These are phyloP conservation scores for Xylaria sp. DNA, from an alignment of 2,329 filamentous ascomycete genomes.

Conservation along the genomic window DNA sequence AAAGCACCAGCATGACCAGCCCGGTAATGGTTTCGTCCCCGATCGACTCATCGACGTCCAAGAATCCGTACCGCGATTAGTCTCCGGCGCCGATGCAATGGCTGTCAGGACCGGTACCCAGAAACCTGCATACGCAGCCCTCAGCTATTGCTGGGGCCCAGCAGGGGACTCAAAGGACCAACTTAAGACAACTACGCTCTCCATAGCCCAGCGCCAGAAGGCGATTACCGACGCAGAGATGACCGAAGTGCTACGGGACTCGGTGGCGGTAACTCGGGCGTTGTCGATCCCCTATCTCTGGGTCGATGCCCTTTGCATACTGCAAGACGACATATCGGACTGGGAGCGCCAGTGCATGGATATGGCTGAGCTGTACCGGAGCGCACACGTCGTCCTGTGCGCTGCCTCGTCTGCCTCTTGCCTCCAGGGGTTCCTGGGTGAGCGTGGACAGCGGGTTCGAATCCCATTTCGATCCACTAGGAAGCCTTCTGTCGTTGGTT, in stretches of 20 bases:
- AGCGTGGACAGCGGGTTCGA: neutral
- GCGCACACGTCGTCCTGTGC: slow-evolving; percentile 18
- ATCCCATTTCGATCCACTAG: neutral
- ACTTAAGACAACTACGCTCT: neutral
- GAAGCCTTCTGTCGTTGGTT: neutral
- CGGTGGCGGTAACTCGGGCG: neutral
- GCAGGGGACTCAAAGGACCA: neutral
- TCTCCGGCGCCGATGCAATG: neutral
- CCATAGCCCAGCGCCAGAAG: slow-evolving; percentile 5
- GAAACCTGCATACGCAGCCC: slow-evolving; percentile 1
- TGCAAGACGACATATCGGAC: slow-evolving; percentile 24
- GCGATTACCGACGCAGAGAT: neutral
- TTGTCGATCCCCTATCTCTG: slow-evolving; percentile 23
- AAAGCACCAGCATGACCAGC: slow-evolving; percentile 1
- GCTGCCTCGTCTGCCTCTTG: slow-evolving; percentile 15
- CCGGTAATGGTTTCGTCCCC: neutral
- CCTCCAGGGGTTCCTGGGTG: slow-evolving; percentile 7
- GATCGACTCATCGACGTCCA: slow-evolving; percentile 1
- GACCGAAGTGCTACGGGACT: slow-evolving; percentile 8
- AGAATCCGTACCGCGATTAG: neutral
- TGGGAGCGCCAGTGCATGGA: slow-evolving; percentile 14
- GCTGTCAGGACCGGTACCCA: neutral
- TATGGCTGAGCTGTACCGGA: slow-evolving; percentile 17
- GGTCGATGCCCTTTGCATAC: slow-evolving; percentile 24
- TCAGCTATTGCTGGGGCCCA: slow-evolving; percentile 7